Evolutionary conservation across 768 basidiomycete genomes (phyloP).

Genomic region (Mycena indigotica): DNA sequence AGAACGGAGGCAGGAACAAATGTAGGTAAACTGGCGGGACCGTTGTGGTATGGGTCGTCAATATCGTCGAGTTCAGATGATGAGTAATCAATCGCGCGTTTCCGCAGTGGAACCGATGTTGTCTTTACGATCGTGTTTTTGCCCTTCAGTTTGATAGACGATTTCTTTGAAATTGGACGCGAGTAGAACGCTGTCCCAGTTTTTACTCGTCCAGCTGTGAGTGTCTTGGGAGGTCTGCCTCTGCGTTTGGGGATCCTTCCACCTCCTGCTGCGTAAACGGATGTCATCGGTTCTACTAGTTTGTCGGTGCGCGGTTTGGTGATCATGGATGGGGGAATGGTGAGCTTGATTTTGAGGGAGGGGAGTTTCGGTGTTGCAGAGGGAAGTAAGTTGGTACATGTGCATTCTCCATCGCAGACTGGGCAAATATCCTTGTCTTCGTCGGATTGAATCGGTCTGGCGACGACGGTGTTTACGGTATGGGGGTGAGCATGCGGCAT

Average conservation of each 20-base stretch:
- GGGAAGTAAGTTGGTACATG: slow-evolving; percentile 57
- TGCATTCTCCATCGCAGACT: slow-evolving; percentile 89
- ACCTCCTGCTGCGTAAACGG: slow-evolving; percentile 42
- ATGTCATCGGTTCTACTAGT: slow-evolving; percentile 37
- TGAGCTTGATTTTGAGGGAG: slow-evolving; percentile 74
- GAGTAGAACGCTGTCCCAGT: slow-evolving; percentile 23
- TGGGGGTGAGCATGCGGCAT: slow-evolving; percentile 72
- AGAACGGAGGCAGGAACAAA: slow-evolving; percentile 67
- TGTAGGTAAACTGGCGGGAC: slow-evolving; percentile 56
- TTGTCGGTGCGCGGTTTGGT: slow-evolving; percentile 40
- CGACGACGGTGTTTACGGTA: slow-evolving; percentile 56
- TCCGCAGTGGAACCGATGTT: slow-evolving; percentile 36
- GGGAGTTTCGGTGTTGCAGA: slow-evolving; percentile 38
- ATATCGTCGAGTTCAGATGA: slow-evolving; percentile 43
- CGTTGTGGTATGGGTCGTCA: slow-evolving; percentile 35
- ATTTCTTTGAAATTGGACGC: slow-evolving; percentile 17
- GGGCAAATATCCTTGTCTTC: slow-evolving; percentile 89
- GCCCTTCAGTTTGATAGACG: slow-evolving; percentile 31
- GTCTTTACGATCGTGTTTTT: slow-evolving; percentile 34
- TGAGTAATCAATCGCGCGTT: slow-evolving; percentile 33
- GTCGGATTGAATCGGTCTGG: slow-evolving; percentile 55
- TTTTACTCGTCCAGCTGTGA: slow-evolving; percentile 36
- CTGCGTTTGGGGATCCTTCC: slow-evolving; percentile 47
- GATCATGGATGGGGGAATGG: slow-evolving; percentile 59
- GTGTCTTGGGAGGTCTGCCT: slow-evolving; percentile 58